Percentiles rank a stretch among this genome's conserved stretches.
Evolutionary conservation across 1,284 basidiomycete species (phyloP).

Genomic region (Ustilago shanxiensis): DNA sequence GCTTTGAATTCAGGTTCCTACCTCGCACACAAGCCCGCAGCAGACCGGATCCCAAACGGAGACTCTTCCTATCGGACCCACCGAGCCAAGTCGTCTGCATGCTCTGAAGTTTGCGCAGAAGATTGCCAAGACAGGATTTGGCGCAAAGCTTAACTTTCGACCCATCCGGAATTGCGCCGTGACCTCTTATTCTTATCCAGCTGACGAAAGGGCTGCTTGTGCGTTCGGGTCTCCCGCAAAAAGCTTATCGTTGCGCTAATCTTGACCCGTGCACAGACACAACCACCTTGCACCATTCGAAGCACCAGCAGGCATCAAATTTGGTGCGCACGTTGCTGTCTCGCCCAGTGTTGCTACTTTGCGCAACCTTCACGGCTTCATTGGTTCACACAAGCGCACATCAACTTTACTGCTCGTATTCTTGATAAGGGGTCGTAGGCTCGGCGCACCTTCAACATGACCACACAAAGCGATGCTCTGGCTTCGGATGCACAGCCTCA

Average conservation of each 20-base stretch:
- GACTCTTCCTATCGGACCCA: conserved; percentile 1
- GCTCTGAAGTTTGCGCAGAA: conserved; percentile 2
- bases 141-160: not conserved
- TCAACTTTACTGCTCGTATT: not conserved
- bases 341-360: not conserved
- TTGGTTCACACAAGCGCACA: not conserved
- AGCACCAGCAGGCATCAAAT: not conserved
- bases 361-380: conserved; percentile 2
- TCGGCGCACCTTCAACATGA: conserved; percentile 10
- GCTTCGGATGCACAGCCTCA: conserved; percentile 27
- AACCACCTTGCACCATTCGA: not conserved
- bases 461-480: conserved; percentile 3
- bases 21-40: not conserved
- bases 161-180: not conserved
- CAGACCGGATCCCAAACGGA: not conserved
- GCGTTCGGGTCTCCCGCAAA: conserved; percentile 4
- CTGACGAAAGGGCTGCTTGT: conserved; percentile 1
- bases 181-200: not conserved
- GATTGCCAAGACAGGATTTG: not conserved
- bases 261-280: not conserved
- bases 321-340: not conserved
- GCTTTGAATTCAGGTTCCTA: not conserved
- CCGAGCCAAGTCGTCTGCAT: conserved; percentile 4
- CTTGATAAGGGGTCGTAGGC: not conserved
- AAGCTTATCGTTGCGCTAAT: not conserved